Evolutionary conservation across 2,329 filamentous ascomycete species (phyloP), one percentile per base, ranked within the genome.

Genomic region (Aspergillus glaucus): DNA sequence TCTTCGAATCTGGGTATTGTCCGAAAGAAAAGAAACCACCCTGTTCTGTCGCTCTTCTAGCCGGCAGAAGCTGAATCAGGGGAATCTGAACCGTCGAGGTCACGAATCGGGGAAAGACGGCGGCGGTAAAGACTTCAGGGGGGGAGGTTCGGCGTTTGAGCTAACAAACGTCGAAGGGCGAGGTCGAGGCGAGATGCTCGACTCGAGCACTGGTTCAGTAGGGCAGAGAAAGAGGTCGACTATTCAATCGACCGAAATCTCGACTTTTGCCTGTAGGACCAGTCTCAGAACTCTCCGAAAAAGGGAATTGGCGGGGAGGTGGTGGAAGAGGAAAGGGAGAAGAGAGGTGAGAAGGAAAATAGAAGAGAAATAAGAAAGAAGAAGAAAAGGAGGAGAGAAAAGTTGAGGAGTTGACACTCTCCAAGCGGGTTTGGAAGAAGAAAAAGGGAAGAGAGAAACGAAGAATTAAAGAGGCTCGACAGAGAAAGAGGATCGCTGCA

Each of bases 401-500:
- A 57, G 52, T 55, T 51, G 51, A 55, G 55, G 58, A 56, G 56
- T 56, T 63, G 64, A 64, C 61, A 69, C 66, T 68, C 67, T 70
- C 66, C 67, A 70, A 65, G 61, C 65, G 64, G 65, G 62, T 70
- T 66, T 68, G 66, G 62, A 55, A 62, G 59, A 59, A 58, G 37
- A 60, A 64, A 67, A 65, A 60, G 59, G 57, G 59, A 63, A 58
- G 53, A 56, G 55, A 21, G 19, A 19, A 21, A 40, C 26, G 26
- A 37, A 19, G 34, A 37, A 42, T 42, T 42, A 42, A 43, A 28
- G 26, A 40, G 37, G 24, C 21, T 26, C 14, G 55, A 55, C 47
- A 54, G 53, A 59, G 59, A 59, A 60, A 59, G 58, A 62, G 51
- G 53, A 48, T 53, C 48, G 53, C 51, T 56, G 53, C 52, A 55